Evolutionary conservation across 345 rosid genomes (phyloP).

Genomic region (Abelmoschus esculentus): DNA sequence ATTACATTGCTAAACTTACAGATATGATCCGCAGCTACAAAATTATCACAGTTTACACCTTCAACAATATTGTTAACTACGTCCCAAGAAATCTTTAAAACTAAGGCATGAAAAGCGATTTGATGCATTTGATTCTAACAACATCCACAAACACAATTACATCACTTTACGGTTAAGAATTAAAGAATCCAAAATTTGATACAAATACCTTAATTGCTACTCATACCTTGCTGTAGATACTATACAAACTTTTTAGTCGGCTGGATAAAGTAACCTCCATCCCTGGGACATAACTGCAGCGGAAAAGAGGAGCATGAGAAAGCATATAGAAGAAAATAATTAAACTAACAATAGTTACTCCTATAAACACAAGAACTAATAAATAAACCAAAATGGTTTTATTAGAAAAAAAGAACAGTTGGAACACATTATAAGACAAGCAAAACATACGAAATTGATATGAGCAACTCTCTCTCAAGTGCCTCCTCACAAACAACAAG

Average conservation of each 20-base stretch:
- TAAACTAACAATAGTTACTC: neutral
- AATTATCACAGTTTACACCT: constrained; percentile 1
- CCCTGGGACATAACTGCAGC: constrained; percentile 67
- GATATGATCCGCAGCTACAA: neutral
- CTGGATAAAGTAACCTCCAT: constrained; percentile 71
- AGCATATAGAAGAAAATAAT: constrained; percentile 8
- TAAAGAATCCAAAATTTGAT: neutral
- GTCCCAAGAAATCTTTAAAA: neutral
- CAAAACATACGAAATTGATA: constrained; percentile 57
- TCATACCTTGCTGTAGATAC: constrained; percentile 63
- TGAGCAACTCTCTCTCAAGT: constrained; percentile 49
- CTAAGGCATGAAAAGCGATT: neutral
- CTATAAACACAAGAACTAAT: neutral
- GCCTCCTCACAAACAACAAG: constrained; percentile 59
- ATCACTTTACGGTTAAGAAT: constrained; percentile 2
- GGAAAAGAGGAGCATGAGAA: constrained; percentile 1
- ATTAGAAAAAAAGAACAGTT: constrained; percentile 8
- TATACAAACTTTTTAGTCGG: constrained; percentile 58
- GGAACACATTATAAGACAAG: constrained; percentile 2
- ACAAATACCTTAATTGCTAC: neutral
- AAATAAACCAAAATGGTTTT: constrained; percentile 7
- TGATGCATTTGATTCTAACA: neutral
- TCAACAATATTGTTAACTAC: neutral
- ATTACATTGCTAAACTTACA: neutral
- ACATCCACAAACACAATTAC: neutral